phyloP scores from a whole-genome alignment of 2,329 filamentous ascomycete genomes.

The Stromatinia cepivora region DNA sequence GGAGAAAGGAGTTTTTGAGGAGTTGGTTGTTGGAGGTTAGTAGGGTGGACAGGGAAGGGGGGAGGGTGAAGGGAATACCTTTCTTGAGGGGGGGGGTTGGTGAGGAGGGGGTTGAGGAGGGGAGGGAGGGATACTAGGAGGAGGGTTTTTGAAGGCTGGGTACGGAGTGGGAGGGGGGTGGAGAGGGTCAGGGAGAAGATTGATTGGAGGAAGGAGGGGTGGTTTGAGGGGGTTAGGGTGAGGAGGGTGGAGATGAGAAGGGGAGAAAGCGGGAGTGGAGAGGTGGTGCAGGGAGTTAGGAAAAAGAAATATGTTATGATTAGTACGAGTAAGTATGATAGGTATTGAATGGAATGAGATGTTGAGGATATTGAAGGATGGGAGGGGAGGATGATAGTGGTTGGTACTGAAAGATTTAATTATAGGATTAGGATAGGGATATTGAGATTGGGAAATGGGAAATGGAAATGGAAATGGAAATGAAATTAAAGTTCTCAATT shows the following conservation, averaged over 20 bases:
- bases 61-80: background rate
- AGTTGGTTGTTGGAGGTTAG: background rate
- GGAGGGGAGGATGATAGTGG: too few species aligned
- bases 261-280: too few species aligned
- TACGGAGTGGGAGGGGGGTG: background rate
- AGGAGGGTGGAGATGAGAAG: background rate
- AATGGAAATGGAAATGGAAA: too few species aligned
- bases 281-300: too few species aligned
- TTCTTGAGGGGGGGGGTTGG: background rate
- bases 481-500: too few species aligned
- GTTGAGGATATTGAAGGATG: background rate
- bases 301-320: conserved; percentile 7
- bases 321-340: conserved; percentile 1
- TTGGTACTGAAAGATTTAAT: too few species aligned
- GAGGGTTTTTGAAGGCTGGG: conserved; percentile 1
- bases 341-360: background rate
- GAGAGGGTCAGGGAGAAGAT: background rate
- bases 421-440: too few species aligned
- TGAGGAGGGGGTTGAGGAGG: background rate
- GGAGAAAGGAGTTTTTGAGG: background rate
- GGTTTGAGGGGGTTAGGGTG: conserved; percentile 1
- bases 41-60: background rate
- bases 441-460: too few species aligned
- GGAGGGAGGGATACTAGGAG: conserved; percentile 10
- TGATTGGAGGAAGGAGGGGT: conserved; percentile 16